Conservation (phyloP, 768 basidiomycete genomes). For the Suillus sp. region DNA sequence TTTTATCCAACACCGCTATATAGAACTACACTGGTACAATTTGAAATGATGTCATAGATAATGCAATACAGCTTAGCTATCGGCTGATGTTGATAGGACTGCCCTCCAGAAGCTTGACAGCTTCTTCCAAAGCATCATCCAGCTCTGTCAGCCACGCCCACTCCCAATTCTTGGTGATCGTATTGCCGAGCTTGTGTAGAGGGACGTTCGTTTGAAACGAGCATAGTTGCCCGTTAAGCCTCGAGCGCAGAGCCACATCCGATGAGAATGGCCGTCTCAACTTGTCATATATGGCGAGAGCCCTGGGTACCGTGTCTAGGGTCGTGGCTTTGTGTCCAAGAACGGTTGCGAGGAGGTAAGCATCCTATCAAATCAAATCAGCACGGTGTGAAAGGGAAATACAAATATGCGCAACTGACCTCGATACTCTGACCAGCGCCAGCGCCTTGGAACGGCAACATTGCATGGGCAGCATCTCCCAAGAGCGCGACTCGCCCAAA, state of each 20-base stretch:
- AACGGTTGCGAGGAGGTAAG: conserved; percentile 37
- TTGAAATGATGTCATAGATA: not conserved
- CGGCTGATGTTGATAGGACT: not conserved
- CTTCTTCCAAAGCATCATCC: conserved; percentile 24
- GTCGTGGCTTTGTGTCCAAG: conserved; percentile 46
- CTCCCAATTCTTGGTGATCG: conserved; percentile 55
- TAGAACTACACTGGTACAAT: not conserved
- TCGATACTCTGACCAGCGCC: conserved; percentile 49
- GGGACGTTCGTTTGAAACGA: conserved; percentile 26
- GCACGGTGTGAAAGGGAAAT: not conserved
- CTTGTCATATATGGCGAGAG: conserved; percentile 49
- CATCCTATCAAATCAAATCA: conserved; percentile 29
- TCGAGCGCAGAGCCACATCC: conserved; percentile 33
- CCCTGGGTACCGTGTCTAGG: conserved; percentile 40
- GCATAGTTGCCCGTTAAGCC: conserved; percentile 20
- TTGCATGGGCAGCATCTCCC: conserved; percentile 46
- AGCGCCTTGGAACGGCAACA: conserved; percentile 46
- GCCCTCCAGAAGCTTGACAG: conserved; percentile 19
- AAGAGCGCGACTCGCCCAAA: conserved; percentile 53
- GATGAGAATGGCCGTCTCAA: conserved; percentile 50
- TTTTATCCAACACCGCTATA: not conserved
- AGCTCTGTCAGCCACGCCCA: conserved; percentile 44
- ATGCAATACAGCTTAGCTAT: not conserved
- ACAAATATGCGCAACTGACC: conserved; percentile 26
- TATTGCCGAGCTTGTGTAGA: conserved; percentile 42